Conservation (phyloP, 495 filamentous ascomycete species). For the Aspergillus incahuasiensis region DNA sequence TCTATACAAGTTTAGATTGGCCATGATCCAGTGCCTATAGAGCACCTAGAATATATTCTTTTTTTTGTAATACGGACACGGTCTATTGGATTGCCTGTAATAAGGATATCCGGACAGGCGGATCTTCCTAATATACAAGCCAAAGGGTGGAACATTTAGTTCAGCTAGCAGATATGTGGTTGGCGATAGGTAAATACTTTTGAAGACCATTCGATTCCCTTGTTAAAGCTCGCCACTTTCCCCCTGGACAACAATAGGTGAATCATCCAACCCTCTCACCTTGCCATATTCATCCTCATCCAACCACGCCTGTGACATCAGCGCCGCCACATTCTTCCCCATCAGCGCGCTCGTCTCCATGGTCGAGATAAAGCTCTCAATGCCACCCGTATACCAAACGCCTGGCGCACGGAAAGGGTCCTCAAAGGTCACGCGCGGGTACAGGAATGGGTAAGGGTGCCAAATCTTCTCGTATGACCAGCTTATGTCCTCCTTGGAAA, state of each 20-base stretch:
- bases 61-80: too few species aligned
- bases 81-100: too few species aligned
- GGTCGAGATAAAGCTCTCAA: slow-evolving; percentile 92
- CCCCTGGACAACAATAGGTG: neutral
- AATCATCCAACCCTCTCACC: slow-evolving; percentile 5
- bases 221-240: slow-evolving; percentile 13
- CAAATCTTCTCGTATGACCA: slow-evolving; percentile 78
- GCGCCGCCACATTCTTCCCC: slow-evolving; percentile 87
- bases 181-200: neutral
- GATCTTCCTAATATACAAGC: too few species aligned
- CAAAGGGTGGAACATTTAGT: too few species aligned
- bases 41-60: too few species aligned
- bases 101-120: too few species aligned
- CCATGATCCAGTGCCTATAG: too few species aligned
- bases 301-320: slow-evolving; percentile 65
- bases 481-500: slow-evolving; percentile 52
- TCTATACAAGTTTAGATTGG: too few species aligned
- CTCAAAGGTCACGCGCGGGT: slow-evolving; percentile 83
- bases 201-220: neutral
- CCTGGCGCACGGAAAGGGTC: slow-evolving; percentile 58
- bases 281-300: slow-evolving; percentile 13
- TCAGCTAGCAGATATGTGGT: neutral
- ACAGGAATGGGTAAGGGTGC: slow-evolving; percentile 78
- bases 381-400: slow-evolving; percentile 88
- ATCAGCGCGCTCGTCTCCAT: slow-evolving; percentile 98